These are phyloP conservation scores for Alternaria incomplexa DNA, from an alignment of 2,329 filamentous ascomycete species.

Conservation along the genomic window DNA sequence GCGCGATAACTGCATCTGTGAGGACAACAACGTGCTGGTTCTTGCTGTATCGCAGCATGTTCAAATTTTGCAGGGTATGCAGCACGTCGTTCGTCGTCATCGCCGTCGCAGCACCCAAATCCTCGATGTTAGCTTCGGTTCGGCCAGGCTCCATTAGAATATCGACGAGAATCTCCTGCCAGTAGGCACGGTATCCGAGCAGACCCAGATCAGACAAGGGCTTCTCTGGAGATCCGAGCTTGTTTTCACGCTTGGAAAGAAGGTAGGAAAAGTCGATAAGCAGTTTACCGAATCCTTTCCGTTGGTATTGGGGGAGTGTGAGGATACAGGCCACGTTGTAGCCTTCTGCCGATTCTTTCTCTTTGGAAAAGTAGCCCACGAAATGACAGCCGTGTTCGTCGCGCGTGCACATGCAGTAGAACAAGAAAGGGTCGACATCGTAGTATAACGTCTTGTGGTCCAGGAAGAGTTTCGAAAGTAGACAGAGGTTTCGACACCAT, in stretches of 20 bases:
- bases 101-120: slow-evolving; percentile 76
- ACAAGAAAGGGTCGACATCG: slow-evolving; percentile 98
- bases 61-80: slow-evolving; percentile 89
- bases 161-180: slow-evolving; percentile 94
- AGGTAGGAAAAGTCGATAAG: slow-evolving; percentile 98
- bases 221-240: slow-evolving; percentile 95
- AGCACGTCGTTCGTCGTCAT: slow-evolving; percentile 99
- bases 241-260: slow-evolving; percentile 91
- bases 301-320: slow-evolving; percentile 93
- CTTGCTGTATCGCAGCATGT: slow-evolving; percentile 95
- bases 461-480: slow-evolving; percentile 94
- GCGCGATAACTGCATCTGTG: slow-evolving; percentile 77
- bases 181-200: slow-evolving; percentile 94
- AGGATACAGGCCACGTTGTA: slow-evolving; percentile 99
- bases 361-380: slow-evolving; percentile 99
- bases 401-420: slow-evolving; percentile 95
- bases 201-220: slow-evolving; percentile 92
- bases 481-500: slow-evolving; percentile 94
- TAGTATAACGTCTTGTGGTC: slow-evolving; percentile 99
- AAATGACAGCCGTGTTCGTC: slow-evolving; percentile 91
- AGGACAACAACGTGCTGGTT: slow-evolving; percentile 96
- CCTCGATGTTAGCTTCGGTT: slow-evolving; percentile 82
- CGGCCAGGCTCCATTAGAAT: slow-evolving; percentile 70
- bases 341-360: slow-evolving; percentile 94
- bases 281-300: slow-evolving; percentile 89